Conservation (phyloP, 108 stramenopile genomes). For the Chaetoceros muelleri region DNA sequence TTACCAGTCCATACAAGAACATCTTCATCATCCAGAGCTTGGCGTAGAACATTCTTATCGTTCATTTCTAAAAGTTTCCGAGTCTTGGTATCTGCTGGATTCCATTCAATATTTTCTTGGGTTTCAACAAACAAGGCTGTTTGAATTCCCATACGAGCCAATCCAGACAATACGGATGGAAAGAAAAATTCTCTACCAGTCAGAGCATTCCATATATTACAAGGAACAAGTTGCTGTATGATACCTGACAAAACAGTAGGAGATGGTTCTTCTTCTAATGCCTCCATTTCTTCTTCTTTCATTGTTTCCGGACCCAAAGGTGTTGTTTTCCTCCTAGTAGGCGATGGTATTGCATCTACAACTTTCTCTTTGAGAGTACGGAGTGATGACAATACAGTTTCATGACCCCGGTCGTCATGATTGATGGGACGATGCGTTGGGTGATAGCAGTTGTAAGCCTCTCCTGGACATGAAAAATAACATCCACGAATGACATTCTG, state of each 20-base stretch:
- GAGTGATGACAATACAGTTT: neutral
- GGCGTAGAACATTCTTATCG: slow-evolving; percentile 2
- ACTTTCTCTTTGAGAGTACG: neutral
- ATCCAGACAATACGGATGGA: slow-evolving; percentile 27
- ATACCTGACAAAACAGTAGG: slow-evolving; percentile 1
- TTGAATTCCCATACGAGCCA: slow-evolving; percentile 40
- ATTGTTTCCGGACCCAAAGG: neutral
- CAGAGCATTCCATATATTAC: slow-evolving; percentile 28
- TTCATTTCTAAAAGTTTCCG: slow-evolving; percentile 20
- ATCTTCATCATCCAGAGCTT: slow-evolving; percentile 12
- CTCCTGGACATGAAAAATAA: neutral
- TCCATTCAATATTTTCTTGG: slow-evolving; percentile 50
- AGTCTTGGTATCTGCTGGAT: slow-evolving; percentile 22
- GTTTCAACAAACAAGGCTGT: slow-evolving; percentile 15
- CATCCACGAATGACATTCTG: neutral
- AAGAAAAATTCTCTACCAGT: slow-evolving; percentile 57
- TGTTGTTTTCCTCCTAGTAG: neutral
- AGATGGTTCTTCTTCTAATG: neutral
- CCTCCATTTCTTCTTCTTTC: neutral
- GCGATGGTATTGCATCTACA: neutral
- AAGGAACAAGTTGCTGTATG: slow-evolving; percentile 43
- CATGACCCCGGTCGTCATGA: neutral
- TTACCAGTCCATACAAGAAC: slow-evolving; percentile 57
- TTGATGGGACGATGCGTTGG: too few species aligned
- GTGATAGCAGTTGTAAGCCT: neutral